phyloP scores from a whole-genome alignment of 139 green algal genomes.

The Diplosphaera chodatii region DNA sequence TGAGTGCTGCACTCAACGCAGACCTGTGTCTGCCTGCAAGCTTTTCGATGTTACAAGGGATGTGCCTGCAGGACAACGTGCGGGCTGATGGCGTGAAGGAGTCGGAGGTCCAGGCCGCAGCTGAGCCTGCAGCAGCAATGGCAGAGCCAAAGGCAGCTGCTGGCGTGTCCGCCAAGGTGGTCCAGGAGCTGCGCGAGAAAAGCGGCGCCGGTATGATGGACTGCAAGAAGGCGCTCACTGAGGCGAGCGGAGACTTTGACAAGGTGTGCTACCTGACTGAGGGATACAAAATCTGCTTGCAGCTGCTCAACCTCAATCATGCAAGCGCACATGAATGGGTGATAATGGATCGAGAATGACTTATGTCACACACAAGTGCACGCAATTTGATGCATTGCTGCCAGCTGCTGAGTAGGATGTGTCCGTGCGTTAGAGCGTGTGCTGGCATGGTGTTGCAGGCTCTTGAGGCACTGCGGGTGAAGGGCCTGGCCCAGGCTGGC shows the following conservation, averaged over 20 bases:
- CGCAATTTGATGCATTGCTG: too few species aligned
- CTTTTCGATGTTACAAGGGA: too few species aligned
- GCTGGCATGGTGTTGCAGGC: too few species aligned
- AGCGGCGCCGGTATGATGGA: slow-evolving; percentile 97
- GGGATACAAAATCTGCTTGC: too few species aligned
- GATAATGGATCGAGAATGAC: too few species aligned
- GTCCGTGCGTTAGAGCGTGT: too few species aligned
- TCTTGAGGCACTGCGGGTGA: slow-evolving; percentile 78
- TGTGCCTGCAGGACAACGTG: neutral
- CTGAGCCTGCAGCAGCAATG: neutral
- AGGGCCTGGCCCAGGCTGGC: slow-evolving; percentile 88
- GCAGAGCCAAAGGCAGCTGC: neutral
- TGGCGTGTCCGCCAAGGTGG: slow-evolving; percentile 65
- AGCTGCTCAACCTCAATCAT: too few species aligned
- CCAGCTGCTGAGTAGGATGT: too few species aligned
- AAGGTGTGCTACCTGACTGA: slow-evolving; percentile 33
- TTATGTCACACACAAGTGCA: too few species aligned
- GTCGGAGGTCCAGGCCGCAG: neutral
- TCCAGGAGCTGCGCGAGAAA: slow-evolving; percentile 81
- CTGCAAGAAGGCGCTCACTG: slow-evolving; percentile 95
- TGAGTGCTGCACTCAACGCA: too few species aligned
- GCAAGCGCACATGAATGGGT: too few species aligned
- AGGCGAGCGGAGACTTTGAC: slow-evolving; percentile 76
- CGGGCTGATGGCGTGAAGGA: neutral
- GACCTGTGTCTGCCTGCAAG: too few species aligned